Percentiles rank a stretch among this genome's conserved stretches.
Evolutionary conservation across 2,329 filamentous ascomycete genomes (phyloP).

Genomic region (Cadophora sp.): DNA sequence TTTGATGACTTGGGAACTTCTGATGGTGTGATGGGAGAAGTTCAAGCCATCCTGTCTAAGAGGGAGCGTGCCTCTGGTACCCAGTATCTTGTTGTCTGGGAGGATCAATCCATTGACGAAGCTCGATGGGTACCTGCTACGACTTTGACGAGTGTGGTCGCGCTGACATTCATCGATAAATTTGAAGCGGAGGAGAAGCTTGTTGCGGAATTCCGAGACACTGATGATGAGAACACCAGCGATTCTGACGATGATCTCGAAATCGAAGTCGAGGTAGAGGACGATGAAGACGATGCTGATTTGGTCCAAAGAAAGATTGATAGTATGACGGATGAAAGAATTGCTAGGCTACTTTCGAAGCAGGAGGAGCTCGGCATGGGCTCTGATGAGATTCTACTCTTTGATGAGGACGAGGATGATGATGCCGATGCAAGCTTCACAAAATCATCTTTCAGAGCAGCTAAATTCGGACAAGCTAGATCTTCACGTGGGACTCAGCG

Average conservation of each 20-base stretch:
- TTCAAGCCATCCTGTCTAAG: conserved; percentile 53
- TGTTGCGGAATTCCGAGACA: conserved; percentile 38
- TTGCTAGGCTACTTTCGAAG: conserved; percentile 66
- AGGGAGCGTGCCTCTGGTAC: conserved; percentile 52
- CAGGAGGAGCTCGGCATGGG: conserved; percentile 69
- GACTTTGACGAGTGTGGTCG: conserved; percentile 44
- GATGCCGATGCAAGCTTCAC: conserved; percentile 42
- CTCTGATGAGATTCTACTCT: conserved; percentile 63
- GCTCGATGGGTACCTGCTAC: conserved; percentile 55
- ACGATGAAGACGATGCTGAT: conserved; percentile 49
- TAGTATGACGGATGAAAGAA: conserved; percentile 65
- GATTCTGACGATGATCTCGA: conserved; percentile 43
- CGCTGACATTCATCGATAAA: conserved; percentile 42
- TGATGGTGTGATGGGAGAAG: conserved; percentile 51
- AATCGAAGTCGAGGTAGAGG: conserved; percentile 47
- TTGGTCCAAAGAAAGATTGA: conserved; percentile 44
- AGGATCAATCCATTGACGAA: conserved; percentile 52
- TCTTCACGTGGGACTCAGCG: conserved; percentile 38
- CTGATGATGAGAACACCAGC: conserved; percentile 39
- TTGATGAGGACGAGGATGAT: conserved; percentile 52
- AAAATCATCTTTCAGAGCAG: conserved; percentile 21
- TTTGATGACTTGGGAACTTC: conserved; percentile 58
- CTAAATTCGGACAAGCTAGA: conserved; percentile 29
- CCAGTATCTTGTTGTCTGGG: conserved; percentile 60
- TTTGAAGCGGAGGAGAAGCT: conserved; percentile 47